phyloP scores from a whole-genome alignment of 202 grass and related monocot genomes.

The Bolboschoenoplectus hybrid region DNA sequence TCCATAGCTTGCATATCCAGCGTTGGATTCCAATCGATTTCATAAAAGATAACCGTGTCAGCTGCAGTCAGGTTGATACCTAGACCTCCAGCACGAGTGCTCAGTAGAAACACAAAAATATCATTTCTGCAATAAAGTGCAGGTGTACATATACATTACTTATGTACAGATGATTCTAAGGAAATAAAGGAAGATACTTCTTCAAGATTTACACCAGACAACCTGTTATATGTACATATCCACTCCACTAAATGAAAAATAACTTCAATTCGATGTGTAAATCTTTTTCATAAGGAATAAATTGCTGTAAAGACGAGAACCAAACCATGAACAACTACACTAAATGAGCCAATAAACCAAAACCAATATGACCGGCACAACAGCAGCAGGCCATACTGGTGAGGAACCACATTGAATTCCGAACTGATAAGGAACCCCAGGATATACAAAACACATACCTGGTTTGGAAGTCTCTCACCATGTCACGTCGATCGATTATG shows the following conservation, averaged over 20 bases:
- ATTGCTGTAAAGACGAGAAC: background rate
- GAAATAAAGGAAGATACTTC: conserved; percentile 20
- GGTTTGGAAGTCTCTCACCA: conserved; percentile 96
- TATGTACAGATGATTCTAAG: conserved; percentile 39
- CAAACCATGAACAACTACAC: background rate
- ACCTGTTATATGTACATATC: background rate
- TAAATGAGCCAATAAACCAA: conserved; percentile 13
- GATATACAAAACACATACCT: conserved; percentile 51
- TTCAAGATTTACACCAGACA: conserved; percentile 27
- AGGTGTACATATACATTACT: conserved; percentile 25
- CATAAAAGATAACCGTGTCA: conserved; percentile 99
- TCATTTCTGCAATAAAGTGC: conserved; percentile 74
- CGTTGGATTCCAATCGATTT: conserved; percentile 99
- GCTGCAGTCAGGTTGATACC: conserved; percentile 99
- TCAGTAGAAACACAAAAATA: conserved; percentile 99
- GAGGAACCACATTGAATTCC: background rate
- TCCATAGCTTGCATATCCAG: conserved; percentile 99
- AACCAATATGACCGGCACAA: background rate
- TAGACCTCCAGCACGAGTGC: conserved; percentile 94
- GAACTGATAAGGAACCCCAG: background rate
- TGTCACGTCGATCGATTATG: conserved; percentile 94
- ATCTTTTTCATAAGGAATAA: background rate
- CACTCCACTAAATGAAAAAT: conserved; percentile 6
- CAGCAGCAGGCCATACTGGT: background rate
- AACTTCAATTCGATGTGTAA: conserved; percentile 5